Evolutionary conservation across 768 basidiomycete genomes (phyloP), one percentile per base, ranked within the genome.

Genomic region (Pholiota microspora): DNA sequence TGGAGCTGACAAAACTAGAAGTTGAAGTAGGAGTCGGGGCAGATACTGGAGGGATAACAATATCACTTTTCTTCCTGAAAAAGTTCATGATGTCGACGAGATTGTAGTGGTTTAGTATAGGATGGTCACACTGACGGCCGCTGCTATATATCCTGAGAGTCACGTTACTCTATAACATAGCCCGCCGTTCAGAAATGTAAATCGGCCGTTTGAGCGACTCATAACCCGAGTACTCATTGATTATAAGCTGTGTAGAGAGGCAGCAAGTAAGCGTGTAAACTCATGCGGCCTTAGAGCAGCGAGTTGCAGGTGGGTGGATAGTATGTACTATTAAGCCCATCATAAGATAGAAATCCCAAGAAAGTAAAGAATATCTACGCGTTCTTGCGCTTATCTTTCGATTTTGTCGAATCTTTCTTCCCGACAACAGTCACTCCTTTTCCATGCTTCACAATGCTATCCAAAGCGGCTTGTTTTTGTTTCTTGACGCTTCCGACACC

Each of bases 381-480:
- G 38, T 64, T 67, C 57, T 72, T 75, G 51, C 65, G 67, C 49
- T 67, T 75, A 58, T 70, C 72, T 58, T 67, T 71, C 46, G 68
- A 67, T 23, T 62, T 52, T 42, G 55, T 70, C 67, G 63, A 73
- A 75, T 55, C 67, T 60, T 71, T 73, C 69, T 94, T 95, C 21
- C 93, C 94, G 36, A 95, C 81, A 15, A 95, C 85, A 0, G 92
- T 94, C 35, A 94, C 88, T 0, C 94, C 92, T 65, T 84, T 89
- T 1, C 92, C 91, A 27, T 77, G 81, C 66, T 92, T 94, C 25
- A 97, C 86, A 7, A 97, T 79, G 59, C 80, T 88, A 69, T 87
- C 84, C 55, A 94, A 73, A 12, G 91, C 92, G 10, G 79, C 82
- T 57, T 92, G 85, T 71, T 98, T 97, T 72, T 94, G 88, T 63